phyloP scores from a whole-genome alignment of 1,139 yeast genomes.

The Lizanozyma gosingica region DNA sequence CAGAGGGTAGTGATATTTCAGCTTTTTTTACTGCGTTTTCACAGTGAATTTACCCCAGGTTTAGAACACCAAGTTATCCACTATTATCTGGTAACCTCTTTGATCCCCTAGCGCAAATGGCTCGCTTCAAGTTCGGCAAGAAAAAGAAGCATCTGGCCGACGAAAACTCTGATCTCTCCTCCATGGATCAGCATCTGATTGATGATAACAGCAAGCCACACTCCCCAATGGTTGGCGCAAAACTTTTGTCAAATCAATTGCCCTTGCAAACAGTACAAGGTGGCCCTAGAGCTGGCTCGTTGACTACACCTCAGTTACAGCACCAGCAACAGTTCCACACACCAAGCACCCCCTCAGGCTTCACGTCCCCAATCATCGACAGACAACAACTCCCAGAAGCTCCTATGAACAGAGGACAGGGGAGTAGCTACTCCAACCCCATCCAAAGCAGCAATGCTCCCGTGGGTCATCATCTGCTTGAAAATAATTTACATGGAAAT shows the following conservation, averaged over 20 bases:
- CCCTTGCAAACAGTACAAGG: slow-evolving; percentile 1
- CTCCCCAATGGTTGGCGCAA: slow-evolving; percentile 6
- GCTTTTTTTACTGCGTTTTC: not conserved
- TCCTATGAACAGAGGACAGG: not conserved
- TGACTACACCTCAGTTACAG: slow-evolving; percentile 3
- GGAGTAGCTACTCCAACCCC: not conserved
- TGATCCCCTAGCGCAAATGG: slow-evolving; percentile 11
- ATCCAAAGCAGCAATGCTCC: not conserved
- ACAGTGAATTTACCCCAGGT: not conserved
- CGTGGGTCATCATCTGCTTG: not conserved
- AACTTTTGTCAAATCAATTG: not conserved
- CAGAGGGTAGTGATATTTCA: too few species aligned
- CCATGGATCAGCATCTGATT: slow-evolving; percentile 3
- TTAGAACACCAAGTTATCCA: too few species aligned
- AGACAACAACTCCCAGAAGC: not conserved
- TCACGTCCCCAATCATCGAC: not conserved
- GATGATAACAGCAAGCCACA: slow-evolving; percentile 3
- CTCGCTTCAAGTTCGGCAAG: slow-evolving; percentile 22
- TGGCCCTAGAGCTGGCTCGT: slow-evolving; percentile 1
- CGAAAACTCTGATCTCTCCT: slow-evolving; percentile 2
- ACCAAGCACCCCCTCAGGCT: slow-evolving; percentile 1
- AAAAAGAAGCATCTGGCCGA: slow-evolving; percentile 12
- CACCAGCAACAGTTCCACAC: not conserved
- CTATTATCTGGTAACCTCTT: too few species aligned
- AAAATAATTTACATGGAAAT: not conserved